Evolutionary conservation across 805 yeast species (phyloP), one percentile per base, ranked within the genome.

Genomic region (Saccharomyces paradoxus): DNA sequence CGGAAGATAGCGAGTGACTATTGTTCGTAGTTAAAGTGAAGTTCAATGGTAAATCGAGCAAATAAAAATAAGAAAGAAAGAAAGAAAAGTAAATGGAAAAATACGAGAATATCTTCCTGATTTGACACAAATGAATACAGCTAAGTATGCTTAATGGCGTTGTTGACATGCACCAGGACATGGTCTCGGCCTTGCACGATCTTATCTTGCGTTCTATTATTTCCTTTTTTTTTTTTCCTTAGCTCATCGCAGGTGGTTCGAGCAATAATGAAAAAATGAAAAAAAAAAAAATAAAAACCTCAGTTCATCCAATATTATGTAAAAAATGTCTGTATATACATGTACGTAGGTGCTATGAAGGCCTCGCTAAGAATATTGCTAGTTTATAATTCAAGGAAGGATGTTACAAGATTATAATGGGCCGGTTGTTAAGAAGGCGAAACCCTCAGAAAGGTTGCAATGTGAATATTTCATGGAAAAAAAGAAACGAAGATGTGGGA

Each of bases 401-500:
- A 37, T 37, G 44, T 17, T 17, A 10, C 44, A 37, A 37, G 44
- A 37, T 37, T 17, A 37, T 37, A 17, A 8, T 17, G 44, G 12
- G 24, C 44, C 22, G 12, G 24, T 17, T 8, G 22, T 8, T 17
- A 37, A 37, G 24, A 37, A 17, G 44, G 44, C 44, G 24, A 37
- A 37, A 17, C 44, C 44, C 17, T n/a, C 44, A 24, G 51, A 52
- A 26, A 46, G 61, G 24, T 49, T 61, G 46, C 66, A 59, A 51
- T 69, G 72, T 48, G 62, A 61, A 46, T 65, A 57, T 56, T 57
- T 60, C 48, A 58, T 69, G 27, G 55, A 50, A 29, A 57, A 55
- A 28, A 69, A 69, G 53, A 60, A 59, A 7, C 59, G 72, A 50
- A 55, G 57, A 48, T 69, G 72, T 50, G 72, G 71, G 8, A 69